phyloP scores from a whole-genome alignment of 305 asterid genomes.

The Solanum hybrid region DNA sequence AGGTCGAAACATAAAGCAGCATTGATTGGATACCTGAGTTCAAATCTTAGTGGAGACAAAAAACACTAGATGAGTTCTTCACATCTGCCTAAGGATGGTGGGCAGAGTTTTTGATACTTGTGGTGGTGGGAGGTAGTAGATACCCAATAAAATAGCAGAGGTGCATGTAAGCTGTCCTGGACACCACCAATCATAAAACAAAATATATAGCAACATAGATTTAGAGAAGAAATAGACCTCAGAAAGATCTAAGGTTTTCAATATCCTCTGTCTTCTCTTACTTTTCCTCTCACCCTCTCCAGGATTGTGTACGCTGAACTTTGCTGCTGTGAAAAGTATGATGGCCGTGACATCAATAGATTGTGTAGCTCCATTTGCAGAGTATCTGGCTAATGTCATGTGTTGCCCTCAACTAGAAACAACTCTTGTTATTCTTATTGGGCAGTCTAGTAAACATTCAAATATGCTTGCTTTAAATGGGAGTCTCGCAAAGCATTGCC shows the following conservation, averaged over 20 bases:
- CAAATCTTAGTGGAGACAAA: not conserved
- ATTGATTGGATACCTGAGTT: not conserved
- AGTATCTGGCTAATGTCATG: constrained; percentile 76
- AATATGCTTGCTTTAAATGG: constrained; percentile 61
- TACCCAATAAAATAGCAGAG: not conserved
- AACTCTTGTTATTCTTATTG: constrained; percentile 66
- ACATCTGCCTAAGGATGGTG: not conserved
- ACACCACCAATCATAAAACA: not conserved
- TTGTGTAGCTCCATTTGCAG: constrained; percentile 89
- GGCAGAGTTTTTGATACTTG: not conserved
- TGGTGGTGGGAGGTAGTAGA: not conserved
- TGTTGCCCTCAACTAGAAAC: constrained; percentile 98
- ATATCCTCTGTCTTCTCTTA: not conserved
- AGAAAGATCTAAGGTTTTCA: not conserved
- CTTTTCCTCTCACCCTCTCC: constrained; percentile 1
- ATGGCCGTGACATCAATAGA: constrained; percentile 70
- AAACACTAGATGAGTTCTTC: not conserved
- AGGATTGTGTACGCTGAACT: constrained; percentile 72
- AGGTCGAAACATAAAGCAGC: not conserved
- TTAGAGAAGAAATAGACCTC: not conserved
- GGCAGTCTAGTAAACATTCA: constrained; percentile 76
- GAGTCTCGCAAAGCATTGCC: constrained; percentile 67
- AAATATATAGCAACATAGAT: not conserved
- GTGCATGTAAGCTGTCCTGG: not conserved
- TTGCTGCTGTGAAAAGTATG: constrained; percentile 52